phyloP scores from a whole-genome alignment of 495 filamentous ascomycete species.

The Neurospora sp. region DNA sequence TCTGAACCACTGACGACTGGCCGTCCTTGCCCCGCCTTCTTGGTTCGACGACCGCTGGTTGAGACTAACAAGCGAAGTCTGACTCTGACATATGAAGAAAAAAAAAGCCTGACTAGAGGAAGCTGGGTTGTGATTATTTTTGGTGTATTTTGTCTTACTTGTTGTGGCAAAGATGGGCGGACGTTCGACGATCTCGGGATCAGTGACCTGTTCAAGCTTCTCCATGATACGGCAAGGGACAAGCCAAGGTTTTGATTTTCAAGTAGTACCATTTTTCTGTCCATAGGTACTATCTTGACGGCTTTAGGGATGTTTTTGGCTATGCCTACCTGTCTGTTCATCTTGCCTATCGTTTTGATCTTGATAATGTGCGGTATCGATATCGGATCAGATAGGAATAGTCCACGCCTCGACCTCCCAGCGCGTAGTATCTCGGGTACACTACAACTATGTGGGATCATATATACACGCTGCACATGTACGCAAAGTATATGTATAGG shows the following conservation, averaged over 20 bases:
- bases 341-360: background rate
- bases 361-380: background rate
- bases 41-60: background rate
- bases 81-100: background rate
- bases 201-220: background rate
- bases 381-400: background rate
- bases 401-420: background rate
- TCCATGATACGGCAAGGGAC: background rate
- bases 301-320: background rate
- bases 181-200: background rate
- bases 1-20: background rate
- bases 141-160: background rate
- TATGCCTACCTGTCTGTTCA: background rate
- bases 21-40: background rate
- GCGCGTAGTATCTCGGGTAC: background rate
- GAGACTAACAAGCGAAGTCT: background rate
- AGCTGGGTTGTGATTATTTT: background rate
- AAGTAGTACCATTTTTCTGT: background rate
- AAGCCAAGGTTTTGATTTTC: background rate
- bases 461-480: background rate
- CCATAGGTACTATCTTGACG: background rate
- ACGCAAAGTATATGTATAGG: background rate
- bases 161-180: background rate
- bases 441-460: background rate
- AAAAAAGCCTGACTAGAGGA: background rate